Conservation (phyloP, 768 basidiomycete genomes). For the Baorangia bicolor region DNA sequence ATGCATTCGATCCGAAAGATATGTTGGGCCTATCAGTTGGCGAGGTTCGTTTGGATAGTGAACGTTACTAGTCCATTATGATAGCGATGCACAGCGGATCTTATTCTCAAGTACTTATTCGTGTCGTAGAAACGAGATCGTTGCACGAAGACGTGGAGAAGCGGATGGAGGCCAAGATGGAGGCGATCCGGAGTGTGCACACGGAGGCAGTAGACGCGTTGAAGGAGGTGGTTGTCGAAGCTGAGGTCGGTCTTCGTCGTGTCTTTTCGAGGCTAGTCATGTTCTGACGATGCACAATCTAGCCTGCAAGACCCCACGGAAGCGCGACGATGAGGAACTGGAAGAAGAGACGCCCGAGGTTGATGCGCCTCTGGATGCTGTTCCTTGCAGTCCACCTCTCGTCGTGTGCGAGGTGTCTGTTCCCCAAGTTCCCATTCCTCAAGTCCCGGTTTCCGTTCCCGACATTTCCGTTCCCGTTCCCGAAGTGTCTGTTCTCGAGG, state of each 20-base stretch:
- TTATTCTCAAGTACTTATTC: too few relatives aligned
- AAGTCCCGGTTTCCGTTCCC: background rate
- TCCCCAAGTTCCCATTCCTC: conserved; percentile 4
- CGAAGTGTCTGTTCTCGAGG: background rate
- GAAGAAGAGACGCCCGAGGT: conserved; percentile 2
- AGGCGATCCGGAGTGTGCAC: conserved; percentile 41
- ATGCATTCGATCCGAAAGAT: too few relatives aligned
- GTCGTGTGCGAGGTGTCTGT: background rate
- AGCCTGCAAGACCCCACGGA: conserved; percentile 47
- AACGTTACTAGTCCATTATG: too few relatives aligned
- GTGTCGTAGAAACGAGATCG: conserved; percentile 42
- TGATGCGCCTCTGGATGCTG: background rate
- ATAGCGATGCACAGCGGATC: too few relatives aligned
- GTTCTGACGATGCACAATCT: conserved; percentile 23
- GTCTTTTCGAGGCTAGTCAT: conserved; percentile 8
- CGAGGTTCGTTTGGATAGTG: too few relatives aligned
- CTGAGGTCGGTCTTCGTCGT: conserved; percentile 27
- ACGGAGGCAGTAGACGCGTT: conserved; percentile 39
- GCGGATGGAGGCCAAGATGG: conserved; percentile 47
- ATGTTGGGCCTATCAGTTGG: too few relatives aligned
- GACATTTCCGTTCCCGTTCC: background rate
- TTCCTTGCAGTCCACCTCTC: background rate
- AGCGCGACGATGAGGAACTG: conserved; percentile 48
- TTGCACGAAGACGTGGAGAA: conserved; percentile 43
- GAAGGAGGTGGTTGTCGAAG: conserved; percentile 35